These are phyloP conservation scores for Chaetomium sp. DNA, from an alignment of 2,329 filamentous ascomycete species.

Conservation along the genomic window DNA sequence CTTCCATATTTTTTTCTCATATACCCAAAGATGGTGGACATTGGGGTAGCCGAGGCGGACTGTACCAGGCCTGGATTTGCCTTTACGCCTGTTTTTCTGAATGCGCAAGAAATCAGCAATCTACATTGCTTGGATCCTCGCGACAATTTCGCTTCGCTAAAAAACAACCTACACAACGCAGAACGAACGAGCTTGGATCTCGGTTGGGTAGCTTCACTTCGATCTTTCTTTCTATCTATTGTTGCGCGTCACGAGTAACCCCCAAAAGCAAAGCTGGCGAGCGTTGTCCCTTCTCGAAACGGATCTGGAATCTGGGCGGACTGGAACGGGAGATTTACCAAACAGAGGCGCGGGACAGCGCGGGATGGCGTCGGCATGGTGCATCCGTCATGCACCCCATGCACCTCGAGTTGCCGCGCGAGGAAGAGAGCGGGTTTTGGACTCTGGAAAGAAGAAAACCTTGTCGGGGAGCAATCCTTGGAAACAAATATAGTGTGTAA, in stretches of 20 bases:
- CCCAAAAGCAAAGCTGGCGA: background rate
- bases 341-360: background rate
- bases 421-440: background rate
- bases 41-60: background rate
- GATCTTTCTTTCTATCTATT: background rate
- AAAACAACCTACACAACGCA: background rate
- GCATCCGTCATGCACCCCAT: background rate
- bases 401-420: background rate
- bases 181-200: constrained; percentile 16
- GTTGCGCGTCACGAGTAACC: background rate
- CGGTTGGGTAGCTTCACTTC: constrained; percentile 2
- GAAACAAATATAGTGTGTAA: constrained; percentile 15
- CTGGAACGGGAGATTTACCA: background rate
- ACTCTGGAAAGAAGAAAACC: background rate
- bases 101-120: background rate
- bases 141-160: background rate
- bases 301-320: constrained; percentile 14
- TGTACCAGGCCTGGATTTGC: background rate
- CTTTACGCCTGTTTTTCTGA: background rate
- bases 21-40: constrained; percentile 9
- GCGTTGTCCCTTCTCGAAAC: background rate
- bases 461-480: constrained; percentile 3
- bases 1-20: background rate
- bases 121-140: background rate
- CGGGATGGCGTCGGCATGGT: background rate